Percentiles rank a stretch among this genome's conserved stretches.
These are phyloP conservation scores for Protomyces arabidopsidicola DNA, from an alignment of 1,139 yeast genomes.

Conservation along the genomic window DNA sequence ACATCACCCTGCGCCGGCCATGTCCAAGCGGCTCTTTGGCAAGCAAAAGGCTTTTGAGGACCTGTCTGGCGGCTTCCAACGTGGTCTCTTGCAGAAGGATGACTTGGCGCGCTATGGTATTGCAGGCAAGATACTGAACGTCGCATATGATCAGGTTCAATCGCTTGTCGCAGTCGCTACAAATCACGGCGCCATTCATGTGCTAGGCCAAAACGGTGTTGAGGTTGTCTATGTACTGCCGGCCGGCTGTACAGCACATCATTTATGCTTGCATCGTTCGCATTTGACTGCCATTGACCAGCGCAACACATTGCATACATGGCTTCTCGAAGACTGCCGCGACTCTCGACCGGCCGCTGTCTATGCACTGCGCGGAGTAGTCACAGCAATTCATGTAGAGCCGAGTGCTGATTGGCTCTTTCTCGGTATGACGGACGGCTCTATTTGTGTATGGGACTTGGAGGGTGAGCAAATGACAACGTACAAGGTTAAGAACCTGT, in stretches of 20 bases:
- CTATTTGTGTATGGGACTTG: slow-evolving; percentile 69
- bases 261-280: slow-evolving; percentile 68
- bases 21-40: neutral
- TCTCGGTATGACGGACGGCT: slow-evolving; percentile 75
- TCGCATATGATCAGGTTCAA: slow-evolving; percentile 85
- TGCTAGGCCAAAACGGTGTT: slow-evolving; percentile 80
- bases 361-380: slow-evolving; percentile 50
- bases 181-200: slow-evolving; percentile 60
- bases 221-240: slow-evolving; percentile 56
- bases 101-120: slow-evolving; percentile 51
- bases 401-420: slow-evolving; percentile 85
- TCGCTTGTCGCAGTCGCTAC: slow-evolving; percentile 80
- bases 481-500: slow-evolving; percentile 66
- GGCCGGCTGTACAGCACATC: slow-evolving; percentile 50
- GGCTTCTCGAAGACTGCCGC: slow-evolving; percentile 59
- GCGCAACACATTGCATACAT: slow-evolving; percentile 53
- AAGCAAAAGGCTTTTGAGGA: slow-evolving; percentile 6
- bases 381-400: slow-evolving; percentile 68
- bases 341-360: slow-evolving; percentile 33
- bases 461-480: slow-evolving; percentile 62
- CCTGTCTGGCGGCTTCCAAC: slow-evolving; percentile 8
- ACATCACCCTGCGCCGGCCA: neutral
- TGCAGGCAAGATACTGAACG: slow-evolving; percentile 54
- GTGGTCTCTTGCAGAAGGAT: slow-evolving; percentile 33
- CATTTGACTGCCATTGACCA: slow-evolving; percentile 68